These are phyloP conservation scores for Herpetomonas tarakana DNA, from an alignment of 208 protist genomes.

Conservation along the genomic window DNA sequence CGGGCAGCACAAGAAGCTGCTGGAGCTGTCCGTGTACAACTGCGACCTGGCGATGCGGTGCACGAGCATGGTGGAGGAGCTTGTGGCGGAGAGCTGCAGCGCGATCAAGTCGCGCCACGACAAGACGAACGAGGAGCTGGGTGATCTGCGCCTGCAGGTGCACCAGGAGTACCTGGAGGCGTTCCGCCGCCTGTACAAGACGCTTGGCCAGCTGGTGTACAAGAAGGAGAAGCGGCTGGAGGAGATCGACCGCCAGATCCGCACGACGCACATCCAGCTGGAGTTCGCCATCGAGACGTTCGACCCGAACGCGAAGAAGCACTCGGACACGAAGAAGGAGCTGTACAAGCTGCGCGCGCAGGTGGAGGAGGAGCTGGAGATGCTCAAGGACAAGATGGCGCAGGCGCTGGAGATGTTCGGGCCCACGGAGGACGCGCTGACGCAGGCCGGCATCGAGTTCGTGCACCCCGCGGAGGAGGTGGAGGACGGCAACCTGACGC, in stretches of 20 bases:
- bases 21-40: too few relatives aligned
- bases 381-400: conserved; percentile 61
- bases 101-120: conserved; percentile 69
- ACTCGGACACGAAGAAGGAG: conserved; percentile 57
- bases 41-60: conserved; percentile 49
- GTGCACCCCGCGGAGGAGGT: conserved; percentile 52
- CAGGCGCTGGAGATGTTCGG: conserved; percentile 67
- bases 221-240: too few relatives aligned
- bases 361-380: conserved; percentile 49
- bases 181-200: conserved; percentile 76
- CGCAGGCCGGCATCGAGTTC: conserved; percentile 49
- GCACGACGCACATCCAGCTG: too few relatives aligned
- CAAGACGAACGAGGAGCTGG: conserved; percentile 54
- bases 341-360: conserved; percentile 46
- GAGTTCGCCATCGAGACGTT: too few relatives aligned
- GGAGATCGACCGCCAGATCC: too few relatives aligned
- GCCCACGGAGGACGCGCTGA: conserved; percentile 68
- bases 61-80: conserved; percentile 64
- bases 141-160: conserved; percentile 57
- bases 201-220: conserved; percentile 68
- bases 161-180: conserved; percentile 70
- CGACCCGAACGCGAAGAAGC: too few relatives aligned
- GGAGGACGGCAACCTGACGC: conserved; percentile 61
- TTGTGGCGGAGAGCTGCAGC: conserved; percentile 70
- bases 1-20: too few relatives aligned